phyloP scores from a whole-genome alignment of 1,284 basidiomycete species.

The Papiliotrema nemorosa region DNA sequence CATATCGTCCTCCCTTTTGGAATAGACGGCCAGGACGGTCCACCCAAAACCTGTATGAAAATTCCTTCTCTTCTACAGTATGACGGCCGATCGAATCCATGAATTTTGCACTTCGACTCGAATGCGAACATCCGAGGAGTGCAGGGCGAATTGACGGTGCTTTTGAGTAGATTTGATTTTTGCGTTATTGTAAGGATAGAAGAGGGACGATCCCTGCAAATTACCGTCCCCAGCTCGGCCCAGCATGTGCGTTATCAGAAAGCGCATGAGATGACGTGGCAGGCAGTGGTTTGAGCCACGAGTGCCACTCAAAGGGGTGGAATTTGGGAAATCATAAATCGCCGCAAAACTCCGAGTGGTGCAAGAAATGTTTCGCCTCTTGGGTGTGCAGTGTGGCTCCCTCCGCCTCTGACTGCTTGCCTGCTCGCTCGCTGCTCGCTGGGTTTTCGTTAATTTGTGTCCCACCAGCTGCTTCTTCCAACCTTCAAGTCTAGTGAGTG shows the following conservation, averaged over 20 bases:
- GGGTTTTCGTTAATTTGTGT: constrained; percentile 2
- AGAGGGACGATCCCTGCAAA: not conserved
- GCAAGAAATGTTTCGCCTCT: not conserved
- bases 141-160: not conserved
- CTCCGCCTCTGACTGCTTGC: too few relatives aligned
- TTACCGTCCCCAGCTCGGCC: not conserved
- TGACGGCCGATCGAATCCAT: constrained; percentile 6
- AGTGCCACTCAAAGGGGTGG: not conserved
- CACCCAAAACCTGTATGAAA: constrained; percentile 9
- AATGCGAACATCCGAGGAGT: not conserved
- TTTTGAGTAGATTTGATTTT: constrained; percentile 9
- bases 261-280: not conserved
- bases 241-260: constrained; percentile 1
- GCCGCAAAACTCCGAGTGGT: constrained; percentile 2
- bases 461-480: not conserved
- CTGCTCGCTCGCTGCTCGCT: not conserved
- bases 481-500: constrained; percentile 9
- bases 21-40: constrained; percentile 3
- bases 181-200: constrained; percentile 6
- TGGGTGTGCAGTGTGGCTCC: not conserved
- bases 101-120: constrained; percentile 3
- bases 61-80: constrained; percentile 12
- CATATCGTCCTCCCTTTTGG: not conserved
- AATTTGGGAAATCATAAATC: not conserved
- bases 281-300: not conserved